phyloP scores from a whole-genome alignment of 1,139 yeast genomes.

The Pichia inconspicua region DNA sequence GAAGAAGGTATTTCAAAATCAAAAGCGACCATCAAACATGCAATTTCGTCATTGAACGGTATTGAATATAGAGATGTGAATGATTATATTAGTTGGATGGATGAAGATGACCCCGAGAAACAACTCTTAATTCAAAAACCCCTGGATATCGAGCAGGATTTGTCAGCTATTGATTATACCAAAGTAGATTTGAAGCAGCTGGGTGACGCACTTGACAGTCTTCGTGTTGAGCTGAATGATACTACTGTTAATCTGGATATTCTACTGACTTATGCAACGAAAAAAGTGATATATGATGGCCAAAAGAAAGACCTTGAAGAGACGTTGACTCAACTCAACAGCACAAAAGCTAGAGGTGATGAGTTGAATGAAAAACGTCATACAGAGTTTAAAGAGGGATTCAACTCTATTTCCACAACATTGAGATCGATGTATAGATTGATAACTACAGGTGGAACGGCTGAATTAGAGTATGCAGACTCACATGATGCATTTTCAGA shows the following conservation, averaged over 20 bases:
- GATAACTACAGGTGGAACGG: constrained; percentile 99
- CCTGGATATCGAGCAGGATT: constrained; percentile 9
- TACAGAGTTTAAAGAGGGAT: constrained; percentile 91
- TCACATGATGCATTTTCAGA: constrained; percentile 97
- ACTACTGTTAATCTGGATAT: constrained; percentile 68
- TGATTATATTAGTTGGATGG: constrained; percentile 44
- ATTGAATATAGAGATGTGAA: constrained; percentile 42
- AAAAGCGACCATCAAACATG: constrained; percentile 5
- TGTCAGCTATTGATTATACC: constrained; percentile 40
- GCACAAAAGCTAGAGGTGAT: constrained; percentile 55
- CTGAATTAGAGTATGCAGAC: constrained; percentile 92
- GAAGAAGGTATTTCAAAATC: constrained; percentile 36
- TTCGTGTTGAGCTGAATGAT: constrained; percentile 51
- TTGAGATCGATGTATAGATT: constrained; percentile 95
- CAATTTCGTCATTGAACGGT: neutral
- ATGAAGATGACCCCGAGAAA: constrained; percentile 20
- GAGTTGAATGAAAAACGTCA: constrained; percentile 65
- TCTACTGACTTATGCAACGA: constrained; percentile 65
- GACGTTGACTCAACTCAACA: constrained; percentile 57
- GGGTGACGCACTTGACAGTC: constrained; percentile 42
- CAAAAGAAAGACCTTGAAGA: constrained; percentile 60
- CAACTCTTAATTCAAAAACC: constrained; percentile 14
- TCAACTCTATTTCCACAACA: constrained; percentile 76
- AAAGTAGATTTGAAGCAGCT: constrained; percentile 44
- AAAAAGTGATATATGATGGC: constrained; percentile 54